These are phyloP conservation scores for Isatis tinctoria DNA, from an alignment of 345 rosid genomes.

Conservation along the genomic window DNA sequence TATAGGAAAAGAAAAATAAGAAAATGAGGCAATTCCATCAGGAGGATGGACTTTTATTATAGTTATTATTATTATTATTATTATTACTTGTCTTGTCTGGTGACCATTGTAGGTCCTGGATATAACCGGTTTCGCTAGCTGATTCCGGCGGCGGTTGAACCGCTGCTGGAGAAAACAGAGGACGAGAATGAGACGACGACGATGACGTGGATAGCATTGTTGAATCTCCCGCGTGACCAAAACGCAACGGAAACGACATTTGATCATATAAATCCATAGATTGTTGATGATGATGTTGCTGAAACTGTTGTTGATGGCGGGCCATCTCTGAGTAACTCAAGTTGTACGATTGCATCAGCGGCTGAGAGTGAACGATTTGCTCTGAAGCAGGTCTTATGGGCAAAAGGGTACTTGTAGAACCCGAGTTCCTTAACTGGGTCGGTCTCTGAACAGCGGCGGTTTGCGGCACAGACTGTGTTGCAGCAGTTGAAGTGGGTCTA, in stretches of 20 bases:
- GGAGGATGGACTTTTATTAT: slow-evolving; percentile 21
- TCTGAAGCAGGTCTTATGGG: slow-evolving; percentile 32
- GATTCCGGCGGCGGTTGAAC: slow-evolving; percentile 6
- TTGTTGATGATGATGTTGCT: slow-evolving; percentile 18
- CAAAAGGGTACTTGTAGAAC: slow-evolving; percentile 34
- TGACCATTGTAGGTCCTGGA: slow-evolving; percentile 18
- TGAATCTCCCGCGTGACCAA: slow-evolving; percentile 16
- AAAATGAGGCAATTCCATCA: slow-evolving; percentile 15
- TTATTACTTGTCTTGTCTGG: slow-evolving; percentile 17
- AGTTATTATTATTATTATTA: background rate
- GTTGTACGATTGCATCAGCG: slow-evolving; percentile 16
- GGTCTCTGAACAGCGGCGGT: slow-evolving; percentile 10
- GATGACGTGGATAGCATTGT: slow-evolving; percentile 29
- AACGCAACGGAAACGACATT: slow-evolving; percentile 37
- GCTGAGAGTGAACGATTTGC: slow-evolving; percentile 30
- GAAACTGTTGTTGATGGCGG: slow-evolving; percentile 25
- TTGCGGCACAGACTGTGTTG: slow-evolving; percentile 14
- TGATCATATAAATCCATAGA: slow-evolving; percentile 39
- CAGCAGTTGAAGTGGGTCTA: slow-evolving; percentile 22
- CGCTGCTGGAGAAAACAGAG: slow-evolving; percentile 17
- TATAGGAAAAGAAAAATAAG: background rate
- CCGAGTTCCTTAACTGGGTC: slow-evolving; percentile 33
- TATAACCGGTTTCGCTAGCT: slow-evolving; percentile 14
- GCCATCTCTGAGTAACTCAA: slow-evolving; percentile 26
- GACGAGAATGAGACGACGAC: slow-evolving; percentile 22